Base-by-base conservation (phyloP, 2,329 filamentous ascomycete species). In the Escovopsis sp. region DNA sequence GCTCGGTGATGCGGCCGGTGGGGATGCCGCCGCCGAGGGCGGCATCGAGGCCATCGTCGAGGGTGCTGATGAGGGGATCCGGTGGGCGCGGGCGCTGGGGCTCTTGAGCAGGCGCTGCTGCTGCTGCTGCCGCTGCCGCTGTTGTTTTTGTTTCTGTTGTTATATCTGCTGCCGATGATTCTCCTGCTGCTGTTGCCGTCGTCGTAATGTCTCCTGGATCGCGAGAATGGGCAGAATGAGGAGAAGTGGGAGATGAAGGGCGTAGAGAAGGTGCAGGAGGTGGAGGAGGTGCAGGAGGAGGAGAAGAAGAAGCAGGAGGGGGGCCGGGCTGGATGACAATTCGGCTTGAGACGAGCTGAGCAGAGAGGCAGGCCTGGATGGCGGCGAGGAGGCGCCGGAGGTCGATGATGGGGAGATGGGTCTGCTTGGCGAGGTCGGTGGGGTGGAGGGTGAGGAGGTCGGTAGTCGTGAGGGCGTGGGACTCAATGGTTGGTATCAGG, bases 361-460 rank as follows among this genome's bases (percentile, higher is more conserved):
- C 62, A 44, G 84, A 78, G 25, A 94, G 61, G 11, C 72, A 76
- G 18, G 64, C 61, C 25, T 84, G 60, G 23, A 94, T 61, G 36
- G 76, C 76, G 37, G 69, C 67, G 42, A 74, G 70, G 26, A 96
- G 65, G 41, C 76, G 74, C 56, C 78, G 81, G 46, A 94, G 66
- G 51, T 94, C 85, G 27, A 79, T 68, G 7, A 88, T 65, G 3
- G 88, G 85, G 14, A 94, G 66, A 43, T 79, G 77, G 34, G 86
- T 87, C 54, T 84, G 79, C 61, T 82, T 90, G 38, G 85, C 85
- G 44, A 96, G 73, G 50, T 94, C 81, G 41, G 77, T 66, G 4
- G 78, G 70, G 50, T 94, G 83, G 42, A 92, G 76, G 3, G 83
- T 83, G 48, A 98, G 68, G 33, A 98, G 70, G 54, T 98, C 90